Conservation (phyloP, 2,329 filamentous ascomycete species). For the Ophiostoma sp. region DNA sequence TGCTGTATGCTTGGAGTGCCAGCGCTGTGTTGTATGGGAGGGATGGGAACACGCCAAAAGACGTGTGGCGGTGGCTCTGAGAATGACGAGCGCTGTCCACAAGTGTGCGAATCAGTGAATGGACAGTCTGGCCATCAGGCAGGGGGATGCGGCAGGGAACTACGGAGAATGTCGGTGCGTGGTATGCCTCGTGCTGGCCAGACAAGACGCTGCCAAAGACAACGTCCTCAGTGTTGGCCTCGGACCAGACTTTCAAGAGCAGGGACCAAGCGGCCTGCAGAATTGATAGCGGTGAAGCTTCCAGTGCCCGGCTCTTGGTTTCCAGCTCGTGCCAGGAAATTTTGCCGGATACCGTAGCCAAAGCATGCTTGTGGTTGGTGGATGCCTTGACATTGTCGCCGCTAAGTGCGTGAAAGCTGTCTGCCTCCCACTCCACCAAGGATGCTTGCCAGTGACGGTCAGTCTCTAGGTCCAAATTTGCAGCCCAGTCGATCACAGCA, state of each 20-base stretch:
- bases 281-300: constrained; percentile 38
- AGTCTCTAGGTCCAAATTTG: constrained; percentile 25
- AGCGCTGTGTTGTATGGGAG: constrained; percentile 41
- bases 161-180: constrained; percentile 40
- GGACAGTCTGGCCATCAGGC: constrained; percentile 21
- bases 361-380: constrained; percentile 13
- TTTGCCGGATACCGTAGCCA: background rate
- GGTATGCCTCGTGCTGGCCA: constrained; percentile 34
- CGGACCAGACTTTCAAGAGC: constrained; percentile 38
- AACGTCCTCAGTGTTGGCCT: constrained; percentile 38
- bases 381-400: constrained; percentile 29
- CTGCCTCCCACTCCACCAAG: constrained; percentile 31
- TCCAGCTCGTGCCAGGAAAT: background rate
- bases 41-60: constrained; percentile 34
- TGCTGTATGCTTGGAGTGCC: constrained; percentile 38
- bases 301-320: constrained; percentile 30
- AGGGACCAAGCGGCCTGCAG: constrained; percentile 42
- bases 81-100: constrained; percentile 19
- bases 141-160: constrained; percentile 38
- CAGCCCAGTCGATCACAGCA: background rate
- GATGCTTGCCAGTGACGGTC: constrained; percentile 26
- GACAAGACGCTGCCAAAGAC: constrained; percentile 40
- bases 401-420: constrained; percentile 31
- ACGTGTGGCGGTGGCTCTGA: constrained; percentile 33
- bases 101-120: background rate